These are phyloP conservation scores for Ophiostoma sp. DNA, from an alignment of 2,329 filamentous ascomycete genomes.

Conservation along the genomic window DNA sequence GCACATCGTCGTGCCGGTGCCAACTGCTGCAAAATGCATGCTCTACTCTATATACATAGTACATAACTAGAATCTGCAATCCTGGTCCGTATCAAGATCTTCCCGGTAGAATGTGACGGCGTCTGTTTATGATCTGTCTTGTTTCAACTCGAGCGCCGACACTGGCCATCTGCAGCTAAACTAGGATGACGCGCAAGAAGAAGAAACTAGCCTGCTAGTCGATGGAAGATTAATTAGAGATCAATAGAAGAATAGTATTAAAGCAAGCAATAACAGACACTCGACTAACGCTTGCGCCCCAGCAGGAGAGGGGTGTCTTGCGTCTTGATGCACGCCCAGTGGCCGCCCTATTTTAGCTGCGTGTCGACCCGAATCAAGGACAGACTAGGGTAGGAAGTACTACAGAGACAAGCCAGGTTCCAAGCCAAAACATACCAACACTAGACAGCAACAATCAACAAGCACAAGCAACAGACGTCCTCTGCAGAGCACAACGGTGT, in stretches of 20 bases:
- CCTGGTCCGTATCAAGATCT: background rate
- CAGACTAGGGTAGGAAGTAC: background rate
- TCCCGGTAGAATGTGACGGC: background rate
- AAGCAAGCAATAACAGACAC: background rate
- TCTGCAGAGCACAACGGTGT: background rate
- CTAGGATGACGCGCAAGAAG: background rate
- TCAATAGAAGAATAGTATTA: background rate
- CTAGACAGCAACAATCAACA: background rate
- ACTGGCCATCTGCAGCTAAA: background rate
- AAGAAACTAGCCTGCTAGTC: background rate
- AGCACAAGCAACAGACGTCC: background rate
- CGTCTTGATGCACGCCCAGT: background rate
- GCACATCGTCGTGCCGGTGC: no score
- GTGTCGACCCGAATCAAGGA: constrained; percentile 10
- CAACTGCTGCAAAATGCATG: no score
- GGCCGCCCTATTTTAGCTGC: background rate
- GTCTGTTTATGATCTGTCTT: background rate
- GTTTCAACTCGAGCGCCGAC: background rate
- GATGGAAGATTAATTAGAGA: background rate
- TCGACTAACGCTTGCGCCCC: background rate
- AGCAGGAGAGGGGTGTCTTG: background rate
- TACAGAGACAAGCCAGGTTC: background rate
- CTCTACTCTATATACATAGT: no score
- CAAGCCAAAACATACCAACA: background rate
- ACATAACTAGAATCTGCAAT: background rate